Conservation (phyloP, 78 protist genomes). For the Cavenderia fasciculata region DNA sequence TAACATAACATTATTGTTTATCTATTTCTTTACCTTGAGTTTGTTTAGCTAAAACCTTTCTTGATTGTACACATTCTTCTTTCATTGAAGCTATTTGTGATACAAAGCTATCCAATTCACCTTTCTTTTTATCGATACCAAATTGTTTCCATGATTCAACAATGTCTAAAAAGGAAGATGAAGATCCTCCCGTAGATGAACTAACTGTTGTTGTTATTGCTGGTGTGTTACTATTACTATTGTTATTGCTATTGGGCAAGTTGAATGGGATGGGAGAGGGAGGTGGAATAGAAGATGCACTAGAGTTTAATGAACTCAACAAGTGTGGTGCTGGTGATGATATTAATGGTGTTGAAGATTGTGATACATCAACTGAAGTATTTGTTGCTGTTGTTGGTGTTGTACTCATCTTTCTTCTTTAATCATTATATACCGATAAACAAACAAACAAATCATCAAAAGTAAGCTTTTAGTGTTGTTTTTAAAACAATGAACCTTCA, state of each 20-base stretch:
- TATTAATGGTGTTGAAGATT: neutral
- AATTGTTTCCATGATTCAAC: slow-evolving; percentile 56
- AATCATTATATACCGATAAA: no score
- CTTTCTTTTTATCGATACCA: slow-evolving; percentile 52
- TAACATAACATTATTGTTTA: no score
- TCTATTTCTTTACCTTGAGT: slow-evolving; percentile 22
- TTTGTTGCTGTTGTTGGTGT: neutral
- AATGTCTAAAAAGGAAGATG: slow-evolving; percentile 24
- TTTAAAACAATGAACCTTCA: no score
- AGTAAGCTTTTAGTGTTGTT: no score
- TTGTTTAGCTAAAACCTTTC: slow-evolving; percentile 72
- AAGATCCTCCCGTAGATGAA: neutral
- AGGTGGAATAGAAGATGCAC: no score
- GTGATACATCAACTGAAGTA: neutral
- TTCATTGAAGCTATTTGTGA: slow-evolving; percentile 44
- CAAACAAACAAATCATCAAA: no score
- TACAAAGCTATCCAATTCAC: slow-evolving; percentile 26
- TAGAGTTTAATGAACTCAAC: no score
- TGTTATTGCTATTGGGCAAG: no score
- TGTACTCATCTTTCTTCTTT: no score
- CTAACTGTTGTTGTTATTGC: neutral
- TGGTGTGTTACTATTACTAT: neutral
- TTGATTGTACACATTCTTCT: slow-evolving; percentile 60
- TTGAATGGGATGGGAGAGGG: no score
- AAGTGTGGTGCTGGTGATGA: neutral